Evolutionary conservation across 192 early-diverging fungal species (phyloP).

Genomic region (Coemansia sp.): DNA sequence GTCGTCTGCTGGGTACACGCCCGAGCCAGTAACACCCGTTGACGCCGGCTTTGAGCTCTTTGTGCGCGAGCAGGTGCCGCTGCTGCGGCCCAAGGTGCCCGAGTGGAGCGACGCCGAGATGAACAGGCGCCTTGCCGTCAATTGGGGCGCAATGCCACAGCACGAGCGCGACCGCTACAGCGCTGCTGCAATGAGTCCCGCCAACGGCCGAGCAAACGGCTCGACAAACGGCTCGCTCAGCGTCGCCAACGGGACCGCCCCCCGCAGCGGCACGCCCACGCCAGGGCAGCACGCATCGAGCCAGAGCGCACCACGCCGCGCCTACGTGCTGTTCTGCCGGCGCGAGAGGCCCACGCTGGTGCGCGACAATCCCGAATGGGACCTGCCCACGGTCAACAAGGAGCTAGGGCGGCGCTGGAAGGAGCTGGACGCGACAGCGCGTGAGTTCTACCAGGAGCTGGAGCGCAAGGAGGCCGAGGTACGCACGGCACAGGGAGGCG

Average conservation of each 20-base stretch:
- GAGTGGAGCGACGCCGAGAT: conserved; percentile 50
- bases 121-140: conserved; percentile 34
- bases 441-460: conserved; percentile 33
- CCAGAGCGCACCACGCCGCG: conserved; percentile 44
- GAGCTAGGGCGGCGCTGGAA: conserved; percentile 52
- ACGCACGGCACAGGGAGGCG: conserved; percentile 4
- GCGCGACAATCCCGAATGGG: conserved; percentile 37
- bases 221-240: too few relatives aligned
- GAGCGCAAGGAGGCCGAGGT: conserved; percentile 38
- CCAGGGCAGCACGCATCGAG: not conserved
- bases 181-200: not conserved
- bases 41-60: conserved; percentile 22
- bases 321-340: conserved; percentile 49
- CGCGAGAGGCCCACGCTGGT: conserved; percentile 39
- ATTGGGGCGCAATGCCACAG: conserved; percentile 39
- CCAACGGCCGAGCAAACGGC: too few relatives aligned
- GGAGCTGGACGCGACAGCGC: conserved; percentile 31
- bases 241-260: too few relatives aligned
- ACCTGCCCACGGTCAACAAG: conserved; percentile 50
- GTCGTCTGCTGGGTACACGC: conserved; percentile 11
- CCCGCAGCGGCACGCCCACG: not conserved
- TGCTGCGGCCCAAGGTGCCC: conserved; percentile 43
- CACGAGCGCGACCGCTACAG: conserved; percentile 38
- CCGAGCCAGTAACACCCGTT: conserved; percentile 28
- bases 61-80: conserved; percentile 42